Evolutionary conservation across 2,329 filamentous ascomycete species (phyloP).

Genomic region (Chaetomium olivaceum): DNA sequence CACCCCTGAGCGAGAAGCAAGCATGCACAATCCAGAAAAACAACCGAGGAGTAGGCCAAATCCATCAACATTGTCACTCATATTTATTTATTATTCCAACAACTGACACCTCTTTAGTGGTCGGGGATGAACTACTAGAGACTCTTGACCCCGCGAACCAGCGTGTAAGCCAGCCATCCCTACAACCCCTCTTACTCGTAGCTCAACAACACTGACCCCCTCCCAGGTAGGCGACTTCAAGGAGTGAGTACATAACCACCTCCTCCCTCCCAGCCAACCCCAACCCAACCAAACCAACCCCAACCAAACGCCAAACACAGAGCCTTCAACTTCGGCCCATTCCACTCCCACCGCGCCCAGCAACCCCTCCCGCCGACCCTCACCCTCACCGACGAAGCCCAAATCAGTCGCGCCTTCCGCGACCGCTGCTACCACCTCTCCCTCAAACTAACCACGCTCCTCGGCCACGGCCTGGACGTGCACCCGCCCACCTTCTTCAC

Average conservation of each 20-base stretch:
- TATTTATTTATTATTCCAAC: not conserved
- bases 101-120: slow-evolving; percentile 53
- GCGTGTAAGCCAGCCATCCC: slow-evolving; percentile 56
- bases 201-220: slow-evolving; percentile 4
- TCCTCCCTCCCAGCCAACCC: not conserved
- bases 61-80: not conserved
- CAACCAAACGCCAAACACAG: slow-evolving; percentile 45
- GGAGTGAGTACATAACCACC: slow-evolving; percentile 59
- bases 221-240: slow-evolving; percentile 78
- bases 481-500: slow-evolving; percentile 56
- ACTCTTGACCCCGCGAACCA: slow-evolving; percentile 83
- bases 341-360: slow-evolving; percentile 65
- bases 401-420: slow-evolving; percentile 68
- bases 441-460: slow-evolving; percentile 69
- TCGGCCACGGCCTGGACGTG: slow-evolving; percentile 72
- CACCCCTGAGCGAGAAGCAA: slow-evolving; percentile 70
- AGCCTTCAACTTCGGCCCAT: slow-evolving; percentile 89
- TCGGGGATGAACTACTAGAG: slow-evolving; percentile 82
- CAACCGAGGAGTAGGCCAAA: slow-evolving; percentile 63
- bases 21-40: slow-evolving; percentile 73
- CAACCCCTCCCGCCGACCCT: slow-evolving; percentile 70
- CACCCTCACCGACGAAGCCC: slow-evolving; percentile 59
- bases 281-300: too few species aligned
- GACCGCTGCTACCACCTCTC: slow-evolving; percentile 71
- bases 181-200: too few species aligned